These are phyloP conservation scores for Ramichloridium luteum DNA, from an alignment of 2,329 filamentous ascomycete genomes.

Conservation along the genomic window DNA sequence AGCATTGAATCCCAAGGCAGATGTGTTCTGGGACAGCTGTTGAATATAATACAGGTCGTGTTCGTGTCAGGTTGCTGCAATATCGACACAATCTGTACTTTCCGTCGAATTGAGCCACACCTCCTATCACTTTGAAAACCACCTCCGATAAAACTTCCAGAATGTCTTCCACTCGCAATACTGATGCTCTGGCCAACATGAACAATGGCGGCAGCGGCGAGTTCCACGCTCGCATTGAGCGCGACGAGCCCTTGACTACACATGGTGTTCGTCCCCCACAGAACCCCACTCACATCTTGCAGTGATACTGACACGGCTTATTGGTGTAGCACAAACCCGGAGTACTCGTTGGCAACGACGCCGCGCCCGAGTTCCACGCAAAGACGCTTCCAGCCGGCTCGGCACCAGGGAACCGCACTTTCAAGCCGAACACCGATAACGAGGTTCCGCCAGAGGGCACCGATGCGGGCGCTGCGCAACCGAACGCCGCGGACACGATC, in stretches of 20 bases:
- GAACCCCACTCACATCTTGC: too few relatives aligned
- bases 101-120: too few relatives aligned
- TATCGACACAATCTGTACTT: too few relatives aligned
- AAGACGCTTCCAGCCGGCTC: conserved; percentile 50
- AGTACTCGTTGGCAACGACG: conserved; percentile 47
- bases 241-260: conserved; percentile 41
- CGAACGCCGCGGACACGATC: conserved; percentile 36
- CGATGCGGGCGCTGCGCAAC: conserved; percentile 30
- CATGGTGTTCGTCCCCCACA: conserved; percentile 41
- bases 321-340: conserved; percentile 50
- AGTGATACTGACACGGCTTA: too few relatives aligned
- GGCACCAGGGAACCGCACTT: conserved; percentile 41
- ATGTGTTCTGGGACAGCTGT: too few relatives aligned
- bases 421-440: conserved; percentile 31
- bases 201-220: conserved; percentile 46
- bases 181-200: conserved; percentile 16
- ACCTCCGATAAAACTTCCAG: too few relatives aligned
- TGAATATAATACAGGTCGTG: too few relatives aligned
- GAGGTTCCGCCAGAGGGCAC: conserved; percentile 28
- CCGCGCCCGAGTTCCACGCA: conserved; percentile 50
- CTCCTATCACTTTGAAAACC: too few relatives aligned
- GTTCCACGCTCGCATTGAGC: conserved; percentile 41
- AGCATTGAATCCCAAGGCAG: too few relatives aligned
- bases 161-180: background rate
- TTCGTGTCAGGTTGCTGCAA: too few relatives aligned